These are phyloP conservation scores for Sclerotinia glacialis DNA, from an alignment of 2,329 filamentous ascomycete species.

Conservation along the genomic window DNA sequence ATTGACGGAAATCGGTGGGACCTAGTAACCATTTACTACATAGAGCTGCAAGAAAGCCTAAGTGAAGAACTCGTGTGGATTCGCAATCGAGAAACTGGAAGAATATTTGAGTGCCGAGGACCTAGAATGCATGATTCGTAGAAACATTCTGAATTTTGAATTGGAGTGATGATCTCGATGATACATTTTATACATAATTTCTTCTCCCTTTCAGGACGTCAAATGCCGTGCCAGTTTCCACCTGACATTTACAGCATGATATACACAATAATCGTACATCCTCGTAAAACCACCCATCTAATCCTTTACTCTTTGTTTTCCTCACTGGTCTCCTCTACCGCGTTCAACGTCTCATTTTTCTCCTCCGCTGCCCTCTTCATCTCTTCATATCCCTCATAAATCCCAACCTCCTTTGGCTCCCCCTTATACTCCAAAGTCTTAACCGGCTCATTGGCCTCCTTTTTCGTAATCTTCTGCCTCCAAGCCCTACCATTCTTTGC, in stretches of 20 bases:
- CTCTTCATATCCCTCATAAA: constrained; percentile 7
- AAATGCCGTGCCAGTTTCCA: not conserved
- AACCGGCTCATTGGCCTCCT: constrained; percentile 49
- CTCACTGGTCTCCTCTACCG: not conserved
- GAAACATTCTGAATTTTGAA: not conserved
- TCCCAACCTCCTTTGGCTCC: constrained; percentile 14
- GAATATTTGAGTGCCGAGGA: not conserved
- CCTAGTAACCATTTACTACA: not conserved
- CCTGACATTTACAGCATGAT: not conserved
- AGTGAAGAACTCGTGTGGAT: not conserved
- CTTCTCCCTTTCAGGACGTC: not conserved
- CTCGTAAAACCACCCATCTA: not conserved
- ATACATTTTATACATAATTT: constrained; percentile 1
- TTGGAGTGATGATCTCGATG: constrained; percentile 12
- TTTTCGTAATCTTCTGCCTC: constrained; percentile 53
- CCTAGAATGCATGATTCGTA: not conserved
- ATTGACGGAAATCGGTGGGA: not conserved
- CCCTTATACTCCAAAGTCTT: constrained; percentile 45
- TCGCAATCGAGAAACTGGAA: not conserved
- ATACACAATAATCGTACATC: not conserved
- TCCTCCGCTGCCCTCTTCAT: not conserved
- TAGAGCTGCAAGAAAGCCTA: not conserved
- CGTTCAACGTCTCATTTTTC: not conserved
- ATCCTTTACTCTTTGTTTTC: not conserved
- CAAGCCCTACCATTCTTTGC: constrained; percentile 57